A percentile compares a stretch with the other conserved stretches of the same genome.
Conservation (phyloP, 257 asterid species). For the Solanum corneliomulleri region DNA sequence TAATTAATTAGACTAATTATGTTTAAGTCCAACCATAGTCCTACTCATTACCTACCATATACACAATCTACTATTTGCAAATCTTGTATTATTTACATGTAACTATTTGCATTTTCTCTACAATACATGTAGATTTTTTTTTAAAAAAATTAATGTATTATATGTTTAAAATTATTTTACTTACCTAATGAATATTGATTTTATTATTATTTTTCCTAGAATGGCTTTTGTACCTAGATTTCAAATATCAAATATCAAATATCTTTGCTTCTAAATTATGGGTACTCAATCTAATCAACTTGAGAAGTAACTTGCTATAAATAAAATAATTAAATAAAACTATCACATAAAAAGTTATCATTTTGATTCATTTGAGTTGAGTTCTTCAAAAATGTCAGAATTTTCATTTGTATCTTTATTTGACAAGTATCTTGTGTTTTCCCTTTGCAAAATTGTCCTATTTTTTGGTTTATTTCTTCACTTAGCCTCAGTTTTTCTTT, state of each 20-base stretch:
- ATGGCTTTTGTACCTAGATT: neutral
- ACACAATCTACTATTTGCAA: no score
- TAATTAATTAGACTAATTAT: no score
- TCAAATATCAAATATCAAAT: no score
- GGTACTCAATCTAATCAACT: neutral
- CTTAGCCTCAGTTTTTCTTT: neutral
- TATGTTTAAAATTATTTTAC: neutral
- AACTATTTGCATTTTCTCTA: neutral
- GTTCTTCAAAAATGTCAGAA: neutral
- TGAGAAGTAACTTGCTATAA: neutral
- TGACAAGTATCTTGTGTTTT: neutral
- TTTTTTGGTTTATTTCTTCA: neutral
- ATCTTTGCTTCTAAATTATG: neutral
- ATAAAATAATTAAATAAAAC: neutral
- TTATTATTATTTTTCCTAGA: neutral
- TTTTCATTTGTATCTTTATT: neutral
- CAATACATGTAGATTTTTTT: neutral
- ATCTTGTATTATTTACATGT: neutral
- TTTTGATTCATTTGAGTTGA: neutral
- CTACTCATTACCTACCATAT: neutral
- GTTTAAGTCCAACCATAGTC: neutral
- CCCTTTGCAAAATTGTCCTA: neutral
- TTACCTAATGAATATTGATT: neutral
- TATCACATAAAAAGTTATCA: neutral
- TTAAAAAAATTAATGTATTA: neutral